phyloP scores from a whole-genome alignment of 2,329 filamentous ascomycete species.

The Claviceps africana region DNA sequence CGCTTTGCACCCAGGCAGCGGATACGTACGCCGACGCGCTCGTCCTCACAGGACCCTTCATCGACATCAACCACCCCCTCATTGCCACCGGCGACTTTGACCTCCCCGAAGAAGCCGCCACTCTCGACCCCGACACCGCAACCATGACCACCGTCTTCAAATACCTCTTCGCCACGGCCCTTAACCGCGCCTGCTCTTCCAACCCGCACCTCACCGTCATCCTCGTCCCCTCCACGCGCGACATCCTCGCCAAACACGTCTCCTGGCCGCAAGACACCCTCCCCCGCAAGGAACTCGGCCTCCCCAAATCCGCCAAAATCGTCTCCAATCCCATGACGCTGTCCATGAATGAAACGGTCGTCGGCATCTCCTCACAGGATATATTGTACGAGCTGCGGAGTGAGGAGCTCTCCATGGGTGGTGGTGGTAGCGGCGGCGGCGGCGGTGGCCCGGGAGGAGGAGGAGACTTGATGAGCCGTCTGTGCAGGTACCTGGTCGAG shows the following conservation, averaged over 20 bases:
- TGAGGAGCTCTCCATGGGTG: constrained; percentile 41
- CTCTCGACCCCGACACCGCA: constrained; percentile 59
- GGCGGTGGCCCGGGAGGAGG: too few relatives aligned
- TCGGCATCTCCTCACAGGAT: constrained; percentile 76
- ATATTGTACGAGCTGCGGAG: constrained; percentile 66
- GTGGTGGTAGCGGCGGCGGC: background rate
- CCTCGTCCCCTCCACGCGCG: constrained; percentile 69
- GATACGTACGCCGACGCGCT: constrained; percentile 64
- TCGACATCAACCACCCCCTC: constrained; percentile 82
- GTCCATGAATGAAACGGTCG: constrained; percentile 71
- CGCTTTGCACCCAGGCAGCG: constrained; percentile 64
- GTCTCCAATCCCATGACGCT: constrained; percentile 86
- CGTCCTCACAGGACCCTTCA: constrained; percentile 72
- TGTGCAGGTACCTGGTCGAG: constrained; percentile 67
- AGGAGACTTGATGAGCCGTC: constrained; percentile 51
- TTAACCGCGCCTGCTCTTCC: constrained; percentile 54
- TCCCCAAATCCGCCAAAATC: constrained; percentile 62
- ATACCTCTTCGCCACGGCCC: constrained; percentile 57
- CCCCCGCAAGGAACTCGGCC: constrained; percentile 54
- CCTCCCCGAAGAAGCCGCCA: constrained; percentile 51
- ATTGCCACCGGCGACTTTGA: constrained; percentile 71
- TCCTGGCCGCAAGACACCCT: constrained; percentile 64
- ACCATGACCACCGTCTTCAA: constrained; percentile 76
- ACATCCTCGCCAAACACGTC: constrained; percentile 68
- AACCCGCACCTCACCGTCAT: constrained; percentile 71